Conservation (phyloP, 2,329 filamentous ascomycete genomes). For the Rhynchosporium graminicola region DNA sequence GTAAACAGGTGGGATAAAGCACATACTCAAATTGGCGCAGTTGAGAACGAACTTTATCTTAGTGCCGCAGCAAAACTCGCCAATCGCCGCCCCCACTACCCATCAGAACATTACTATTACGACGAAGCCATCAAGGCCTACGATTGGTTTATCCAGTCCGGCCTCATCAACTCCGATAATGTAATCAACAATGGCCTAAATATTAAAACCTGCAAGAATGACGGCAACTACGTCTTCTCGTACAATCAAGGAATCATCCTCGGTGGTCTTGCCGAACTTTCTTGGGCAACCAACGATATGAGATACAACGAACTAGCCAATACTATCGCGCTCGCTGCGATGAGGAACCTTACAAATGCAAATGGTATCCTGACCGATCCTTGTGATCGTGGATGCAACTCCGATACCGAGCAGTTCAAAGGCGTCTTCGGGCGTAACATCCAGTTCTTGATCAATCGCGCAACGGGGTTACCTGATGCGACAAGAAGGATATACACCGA, state of each 20-base stretch:
- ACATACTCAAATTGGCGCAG: constrained; percentile 54
- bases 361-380: constrained; percentile 54
- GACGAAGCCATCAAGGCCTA: constrained; percentile 54
- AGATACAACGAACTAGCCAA: constrained; percentile 50
- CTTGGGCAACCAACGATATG: constrained; percentile 48
- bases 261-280: constrained; percentile 57
- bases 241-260: constrained; percentile 66
- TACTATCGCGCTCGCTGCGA: constrained; percentile 56
- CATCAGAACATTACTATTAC: constrained; percentile 52
- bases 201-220: constrained; percentile 51
- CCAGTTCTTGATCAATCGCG: constrained; percentile 52
- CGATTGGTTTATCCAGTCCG: constrained; percentile 51
- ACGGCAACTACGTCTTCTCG: constrained; percentile 46
- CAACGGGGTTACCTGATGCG: constrained; percentile 40
- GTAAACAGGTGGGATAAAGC: constrained; percentile 54
- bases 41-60: constrained; percentile 59
- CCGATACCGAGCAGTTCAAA: constrained; percentile 67
- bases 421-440: constrained; percentile 70
- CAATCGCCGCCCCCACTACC: constrained; percentile 55
- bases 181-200: constrained; percentile 57
- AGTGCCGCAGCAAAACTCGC: constrained; percentile 56
- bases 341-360: constrained; percentile 47
- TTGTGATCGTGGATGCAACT: constrained; percentile 50
- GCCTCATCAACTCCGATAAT: constrained; percentile 49
- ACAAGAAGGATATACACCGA: constrained; percentile 51